phyloP scores from a whole-genome alignment of 1,139 yeast genomes.

The Blastobotrys arbuscula region DNA sequence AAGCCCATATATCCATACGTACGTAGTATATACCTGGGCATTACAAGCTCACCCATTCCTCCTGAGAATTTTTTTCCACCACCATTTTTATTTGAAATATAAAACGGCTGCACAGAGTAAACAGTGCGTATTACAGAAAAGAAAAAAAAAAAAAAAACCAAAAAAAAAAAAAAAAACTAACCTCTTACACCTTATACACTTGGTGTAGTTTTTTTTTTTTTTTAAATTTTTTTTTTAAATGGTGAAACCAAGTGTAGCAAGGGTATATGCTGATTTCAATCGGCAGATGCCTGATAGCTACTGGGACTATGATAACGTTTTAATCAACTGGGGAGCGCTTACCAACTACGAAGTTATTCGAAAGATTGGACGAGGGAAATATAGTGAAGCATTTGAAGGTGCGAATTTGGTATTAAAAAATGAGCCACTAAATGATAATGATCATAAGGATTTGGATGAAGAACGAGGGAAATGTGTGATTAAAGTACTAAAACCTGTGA shows the following conservation, averaged over 20 bases:
- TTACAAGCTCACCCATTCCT: too few species aligned
- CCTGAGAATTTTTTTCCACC: too few species aligned
- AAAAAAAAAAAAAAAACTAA: too few species aligned
- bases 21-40: too few species aligned
- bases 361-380: conserved; percentile 95
- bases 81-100: too few species aligned
- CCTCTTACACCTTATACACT: background rate
- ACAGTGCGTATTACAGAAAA: too few species aligned
- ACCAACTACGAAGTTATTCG: conserved; percentile 81
- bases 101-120: too few species aligned
- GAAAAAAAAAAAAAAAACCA: too few species aligned
- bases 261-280: conserved; percentile 85
- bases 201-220: too few species aligned
- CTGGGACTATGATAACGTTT: conserved; percentile 76
- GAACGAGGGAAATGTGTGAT: conserved; percentile 50
- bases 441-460: background rate
- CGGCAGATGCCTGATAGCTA: conserved; percentile 72
- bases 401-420: conserved; percentile 43
- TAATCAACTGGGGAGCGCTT: conserved; percentile 57
- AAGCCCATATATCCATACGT: too few species aligned
- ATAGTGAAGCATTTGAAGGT: conserved; percentile 92
- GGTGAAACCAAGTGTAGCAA: conserved; percentile 53
- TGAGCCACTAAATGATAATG: conserved; percentile 20
- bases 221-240: too few species aligned
- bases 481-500: conserved; percentile 94